Base-by-base conservation (phyloP, 768 basidiomycete genomes). In the Boletus vinaceobasis region DNA sequence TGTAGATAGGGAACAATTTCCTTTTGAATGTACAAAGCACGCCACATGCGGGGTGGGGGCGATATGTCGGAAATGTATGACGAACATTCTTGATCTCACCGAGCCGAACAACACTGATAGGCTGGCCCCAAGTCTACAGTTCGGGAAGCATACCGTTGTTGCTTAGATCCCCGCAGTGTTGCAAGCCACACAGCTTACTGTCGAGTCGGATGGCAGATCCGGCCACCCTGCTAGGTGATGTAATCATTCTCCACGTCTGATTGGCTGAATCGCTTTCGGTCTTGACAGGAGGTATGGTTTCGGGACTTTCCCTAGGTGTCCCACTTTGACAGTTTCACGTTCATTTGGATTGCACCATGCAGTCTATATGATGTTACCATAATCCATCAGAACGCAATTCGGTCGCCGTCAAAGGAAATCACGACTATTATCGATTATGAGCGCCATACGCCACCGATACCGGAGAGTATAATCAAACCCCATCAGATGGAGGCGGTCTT, bases 1-100 rank as follows among this genome's bases (percentile, higher is more conserved):
- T 45, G 52, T 66, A 57, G 35, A 52, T 50, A 56, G 61, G 66
- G 66, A 55, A 67, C 61, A 68, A 7, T 35, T 46, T 55, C 26
- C 27, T 37, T 47, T 38, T 37, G 40, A 57, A 63, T 60, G 19
- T 21, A 38, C 44, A 33, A 4, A 11, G 19, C 27, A 15, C 6
- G 7, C 21, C 19, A 17, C 4, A 43, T 33, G 23, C 7, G n/a
- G 10, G 36, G 21, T 21, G 17, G 35, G 37, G 44, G 48, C 43
- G 15, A 40, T 52, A 40, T 52, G 36, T 32, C 52, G 17, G 37
- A 23, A 31, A 48, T 11, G 7, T 50, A 40, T 4, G 29, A 27
- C 21, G n/a, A 42, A 27, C 17, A 6, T 23, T 43, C 17, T 15
- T 50, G 7, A 26, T 43, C n/a, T n/a, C 19, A 29, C 27, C 27